Conservation (phyloP, 768 basidiomycete genomes). For the Russula olivacea region DNA sequence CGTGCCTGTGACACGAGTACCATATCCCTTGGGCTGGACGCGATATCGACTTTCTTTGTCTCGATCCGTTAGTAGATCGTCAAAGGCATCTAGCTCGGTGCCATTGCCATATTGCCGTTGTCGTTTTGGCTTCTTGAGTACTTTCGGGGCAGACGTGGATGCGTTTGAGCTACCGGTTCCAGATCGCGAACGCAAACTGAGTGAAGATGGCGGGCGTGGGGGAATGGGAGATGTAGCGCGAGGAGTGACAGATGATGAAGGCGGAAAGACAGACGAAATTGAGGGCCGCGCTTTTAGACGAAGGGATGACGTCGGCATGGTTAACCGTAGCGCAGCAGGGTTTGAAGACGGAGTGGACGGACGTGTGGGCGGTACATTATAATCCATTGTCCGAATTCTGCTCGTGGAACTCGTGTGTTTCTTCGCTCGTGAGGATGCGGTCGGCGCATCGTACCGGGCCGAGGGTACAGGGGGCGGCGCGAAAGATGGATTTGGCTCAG, state of each 20-base stretch:
- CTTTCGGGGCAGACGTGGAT: constrained; percentile 50
- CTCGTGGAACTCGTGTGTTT: constrained; percentile 59
- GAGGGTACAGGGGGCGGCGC: constrained; percentile 33
- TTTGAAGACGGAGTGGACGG: constrained; percentile 78
- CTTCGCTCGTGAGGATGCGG: constrained; percentile 77
- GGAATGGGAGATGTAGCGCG: constrained; percentile 54
- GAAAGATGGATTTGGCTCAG: constrained; percentile 35
- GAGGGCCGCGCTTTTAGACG: constrained; percentile 69
- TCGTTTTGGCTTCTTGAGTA: constrained; percentile 73
- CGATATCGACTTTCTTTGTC: constrained; percentile 73
- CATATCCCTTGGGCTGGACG: constrained; percentile 65
- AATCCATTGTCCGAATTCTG: constrained; percentile 53
- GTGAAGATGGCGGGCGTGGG: constrained; percentile 52
- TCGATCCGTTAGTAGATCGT: constrained; percentile 81
- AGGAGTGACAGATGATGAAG: constrained; percentile 34
- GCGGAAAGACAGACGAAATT: constrained; percentile 68
- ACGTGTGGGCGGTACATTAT: constrained; percentile 66
- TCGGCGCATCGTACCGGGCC: constrained; percentile 69
- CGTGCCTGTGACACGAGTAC: constrained; percentile 56
- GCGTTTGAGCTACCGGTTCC: constrained; percentile 34
- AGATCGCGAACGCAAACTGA: constrained; percentile 39
- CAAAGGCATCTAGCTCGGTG: constrained; percentile 82
- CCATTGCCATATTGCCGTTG: constrained; percentile 76
- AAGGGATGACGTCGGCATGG: constrained; percentile 75
- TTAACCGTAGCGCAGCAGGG: constrained; percentile 69